phyloP scores from a whole-genome alignment of 495 filamentous ascomycete genomes.

The Neurospora sp. region DNA sequence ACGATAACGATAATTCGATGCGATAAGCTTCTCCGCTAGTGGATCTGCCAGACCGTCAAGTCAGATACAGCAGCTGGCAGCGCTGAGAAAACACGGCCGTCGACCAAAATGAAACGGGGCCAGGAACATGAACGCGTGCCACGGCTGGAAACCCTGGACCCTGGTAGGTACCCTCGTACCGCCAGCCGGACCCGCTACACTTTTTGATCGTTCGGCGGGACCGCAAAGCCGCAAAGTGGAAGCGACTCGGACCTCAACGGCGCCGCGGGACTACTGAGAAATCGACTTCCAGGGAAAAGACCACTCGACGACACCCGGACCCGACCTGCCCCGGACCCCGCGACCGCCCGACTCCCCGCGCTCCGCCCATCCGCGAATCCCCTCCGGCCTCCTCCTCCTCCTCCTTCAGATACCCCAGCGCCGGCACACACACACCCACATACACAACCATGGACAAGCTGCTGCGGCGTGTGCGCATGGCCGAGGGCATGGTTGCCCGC shows the following conservation, averaged over 20 bases:
- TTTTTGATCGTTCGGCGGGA: not conserved
- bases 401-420: not conserved
- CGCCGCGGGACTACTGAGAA: not conserved
- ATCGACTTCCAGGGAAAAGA: not conserved
- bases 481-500: constrained; percentile 52
- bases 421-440: constrained; percentile 4
- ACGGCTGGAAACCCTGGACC: not conserved
- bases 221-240: not conserved
- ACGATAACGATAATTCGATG: not conserved
- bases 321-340: not conserved
- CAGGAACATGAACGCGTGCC: not conserved
- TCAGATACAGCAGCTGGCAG: not conserved
- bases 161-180: not conserved
- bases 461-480: constrained; percentile 55
- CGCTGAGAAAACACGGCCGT: not conserved
- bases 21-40: not conserved
- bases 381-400: not conserved
- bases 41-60: not conserved
- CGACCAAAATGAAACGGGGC: not conserved
- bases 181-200: not conserved
- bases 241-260: not conserved
- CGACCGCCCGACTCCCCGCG: not conserved
- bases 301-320: not conserved
- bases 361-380: not conserved
- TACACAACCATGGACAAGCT: constrained; percentile 60